A percentile compares a stretch with the other conserved stretches of the same genome.
These are phyloP conservation scores for Camellia lanceoleosa DNA, from an alignment of 148 eudicot species.

Conservation along the genomic window DNA sequence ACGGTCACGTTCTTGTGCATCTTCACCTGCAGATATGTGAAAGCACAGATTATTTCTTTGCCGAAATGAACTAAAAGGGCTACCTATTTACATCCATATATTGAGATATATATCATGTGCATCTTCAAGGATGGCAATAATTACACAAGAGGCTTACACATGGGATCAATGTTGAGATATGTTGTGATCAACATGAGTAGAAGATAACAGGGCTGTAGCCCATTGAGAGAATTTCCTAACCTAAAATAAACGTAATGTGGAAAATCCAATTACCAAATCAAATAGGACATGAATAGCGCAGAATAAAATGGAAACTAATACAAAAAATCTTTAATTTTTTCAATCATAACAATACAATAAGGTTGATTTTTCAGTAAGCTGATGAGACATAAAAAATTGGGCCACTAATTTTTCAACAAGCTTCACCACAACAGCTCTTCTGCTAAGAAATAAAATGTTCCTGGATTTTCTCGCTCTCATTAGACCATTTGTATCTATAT, in stretches of 20 bases:
- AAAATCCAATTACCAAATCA: not conserved
- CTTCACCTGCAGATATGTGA: slow-evolving; percentile 45
- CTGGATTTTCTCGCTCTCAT: too few species aligned
- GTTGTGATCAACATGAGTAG: not conserved
- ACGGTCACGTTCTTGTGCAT: slow-evolving; percentile 35
- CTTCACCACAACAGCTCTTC: too few species aligned
- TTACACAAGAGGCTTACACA: not conserved
- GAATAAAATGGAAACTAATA: not conserved
- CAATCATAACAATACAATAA: not conserved
- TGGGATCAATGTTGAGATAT: too few species aligned
- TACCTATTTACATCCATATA: not conserved
- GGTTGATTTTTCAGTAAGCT: not conserved
- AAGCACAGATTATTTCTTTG: slow-evolving; percentile 8
- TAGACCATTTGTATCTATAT: too few species aligned
- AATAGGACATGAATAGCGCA: not conserved
- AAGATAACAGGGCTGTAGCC: not conserved
- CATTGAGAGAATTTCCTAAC: not conserved
- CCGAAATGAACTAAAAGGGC: not conserved
- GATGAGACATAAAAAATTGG: not conserved
- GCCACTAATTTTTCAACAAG: not conserved
- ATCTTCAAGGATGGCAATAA: not conserved
- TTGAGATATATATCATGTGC: not conserved
- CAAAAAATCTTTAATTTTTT: not conserved
- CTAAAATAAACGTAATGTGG: not conserved
- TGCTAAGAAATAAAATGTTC: too few species aligned